phyloP scores from a whole-genome alignment of 805 yeast species.

The Metschnikowia rubicola region DNA sequence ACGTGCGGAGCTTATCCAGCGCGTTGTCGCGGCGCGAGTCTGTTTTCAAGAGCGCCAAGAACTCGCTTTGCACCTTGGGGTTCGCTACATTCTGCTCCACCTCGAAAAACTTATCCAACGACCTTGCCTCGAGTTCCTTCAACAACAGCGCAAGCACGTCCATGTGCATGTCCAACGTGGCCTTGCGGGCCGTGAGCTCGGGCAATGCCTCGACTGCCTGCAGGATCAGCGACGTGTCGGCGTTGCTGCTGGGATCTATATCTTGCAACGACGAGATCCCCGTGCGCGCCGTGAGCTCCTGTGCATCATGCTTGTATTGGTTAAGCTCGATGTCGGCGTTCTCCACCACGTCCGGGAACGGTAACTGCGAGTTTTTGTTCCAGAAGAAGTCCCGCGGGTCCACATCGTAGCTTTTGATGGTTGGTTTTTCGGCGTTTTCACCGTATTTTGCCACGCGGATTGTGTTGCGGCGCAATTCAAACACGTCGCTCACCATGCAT shows the following conservation, averaged over 20 bases:
- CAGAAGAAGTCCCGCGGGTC: constrained; percentile 95
- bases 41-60: constrained; percentile 53
- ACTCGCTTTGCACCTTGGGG: constrained; percentile 55
- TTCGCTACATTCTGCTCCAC: constrained; percentile 80
- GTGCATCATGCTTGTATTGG: constrained; percentile 81
- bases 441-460: constrained; percentile 51
- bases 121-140: constrained; percentile 79
- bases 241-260: constrained; percentile 54
- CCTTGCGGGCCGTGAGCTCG: constrained; percentile 83
- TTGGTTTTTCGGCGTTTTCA: constrained; percentile 27
- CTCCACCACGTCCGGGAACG: constrained; percentile 99
- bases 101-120: constrained; percentile 87
- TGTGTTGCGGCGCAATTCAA: constrained; percentile 77
- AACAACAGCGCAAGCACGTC: constrained; percentile 83
- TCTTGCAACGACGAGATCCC: constrained; percentile 72
- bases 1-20: constrained; percentile 83
- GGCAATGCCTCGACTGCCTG: constrained; percentile 92
- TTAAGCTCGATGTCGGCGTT: constrained; percentile 83
- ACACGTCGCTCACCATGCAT: constrained; percentile 92
- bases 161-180: constrained; percentile 94
- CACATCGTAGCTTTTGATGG: constrained; percentile 67
- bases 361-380: constrained; percentile 76
- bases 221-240: constrained; percentile 66
- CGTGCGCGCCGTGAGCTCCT: constrained; percentile 74
- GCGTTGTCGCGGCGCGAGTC: constrained; percentile 57